Percentiles rank a stretch among this genome's conserved stretches.
These are phyloP conservation scores for Torrubiellomyces zombiae DNA, from an alignment of 2,329 filamentous ascomycete species.

Conservation along the genomic window DNA sequence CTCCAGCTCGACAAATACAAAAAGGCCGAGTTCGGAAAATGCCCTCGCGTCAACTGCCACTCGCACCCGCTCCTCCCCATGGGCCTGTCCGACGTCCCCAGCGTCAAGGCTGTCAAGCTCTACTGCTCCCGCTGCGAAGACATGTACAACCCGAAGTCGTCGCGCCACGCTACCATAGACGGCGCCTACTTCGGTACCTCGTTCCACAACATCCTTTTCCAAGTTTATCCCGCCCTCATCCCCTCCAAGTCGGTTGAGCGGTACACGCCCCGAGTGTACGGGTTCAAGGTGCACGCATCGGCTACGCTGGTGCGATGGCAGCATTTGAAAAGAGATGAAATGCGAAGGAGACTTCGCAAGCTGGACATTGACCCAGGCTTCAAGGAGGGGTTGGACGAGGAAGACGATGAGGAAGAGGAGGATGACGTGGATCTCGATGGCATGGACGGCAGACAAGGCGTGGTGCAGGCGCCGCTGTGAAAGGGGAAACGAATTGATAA, in stretches of 20 bases:
- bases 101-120: conserved; percentile 81
- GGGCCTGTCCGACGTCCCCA: conserved; percentile 79
- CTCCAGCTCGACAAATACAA: conserved; percentile 92
- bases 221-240: conserved; percentile 84
- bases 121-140: conserved; percentile 97
- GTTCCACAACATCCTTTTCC: conserved; percentile 98
- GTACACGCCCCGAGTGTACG: conserved; percentile 82
- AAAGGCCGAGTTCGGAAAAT: conserved; percentile 95
- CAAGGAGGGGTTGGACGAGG: conserved; percentile 47
- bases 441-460: conserved; percentile 14
- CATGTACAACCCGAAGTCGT: conserved; percentile 96
- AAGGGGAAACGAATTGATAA: too few relatives aligned
- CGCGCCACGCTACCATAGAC: conserved; percentile 85
- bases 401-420: conserved; percentile 47
- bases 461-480: conserved; percentile 10
- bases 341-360: conserved; percentile 58
- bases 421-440: conserved; percentile 27
- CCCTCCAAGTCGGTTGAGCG: conserved; percentile 72
- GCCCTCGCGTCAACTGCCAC: conserved; percentile 87
- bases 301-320: conserved; percentile 89
- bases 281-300: conserved; percentile 85
- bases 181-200: conserved; percentile 96
- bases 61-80: conserved; percentile 87
- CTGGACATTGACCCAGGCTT: conserved; percentile 68
- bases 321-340: conserved; percentile 60